A percentile compares a stretch with the other conserved stretches of the same genome.
Evolutionary conservation across 1,284 basidiomycete genomes (phyloP).

Genomic region (Earliella scabrosa): DNA sequence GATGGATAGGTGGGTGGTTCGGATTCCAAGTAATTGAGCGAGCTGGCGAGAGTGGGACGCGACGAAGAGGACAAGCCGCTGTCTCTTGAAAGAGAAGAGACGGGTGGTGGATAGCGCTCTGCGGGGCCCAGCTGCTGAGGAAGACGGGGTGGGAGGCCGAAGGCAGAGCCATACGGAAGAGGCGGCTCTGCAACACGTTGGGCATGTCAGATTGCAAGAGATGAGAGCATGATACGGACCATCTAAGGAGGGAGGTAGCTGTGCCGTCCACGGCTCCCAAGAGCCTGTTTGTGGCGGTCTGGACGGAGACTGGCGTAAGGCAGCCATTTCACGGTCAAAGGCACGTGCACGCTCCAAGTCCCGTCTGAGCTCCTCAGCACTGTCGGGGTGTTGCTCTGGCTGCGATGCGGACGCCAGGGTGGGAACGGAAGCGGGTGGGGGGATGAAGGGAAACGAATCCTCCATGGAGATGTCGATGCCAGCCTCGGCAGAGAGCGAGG

Average conservation of each 20-base stretch:
- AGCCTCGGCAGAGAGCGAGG: neutral
- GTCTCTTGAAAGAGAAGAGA: no score
- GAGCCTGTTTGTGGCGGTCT: neutral
- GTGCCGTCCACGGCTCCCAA: conserved; percentile 2
- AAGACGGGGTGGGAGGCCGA: neutral
- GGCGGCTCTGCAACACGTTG: neutral
- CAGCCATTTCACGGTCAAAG: conserved; percentile 22
- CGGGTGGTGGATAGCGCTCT: no score
- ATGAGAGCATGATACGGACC: neutral
- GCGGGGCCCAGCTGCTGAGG: no score
- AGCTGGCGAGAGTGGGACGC: no score
- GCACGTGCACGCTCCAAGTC: conserved; percentile 17
- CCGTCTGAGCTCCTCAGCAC: conserved; percentile 4
- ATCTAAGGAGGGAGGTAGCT: neutral
- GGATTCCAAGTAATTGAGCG: no score
- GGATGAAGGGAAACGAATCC: neutral
- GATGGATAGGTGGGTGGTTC: no score
- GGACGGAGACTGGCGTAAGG: conserved; percentile 11
- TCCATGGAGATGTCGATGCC: neutral
- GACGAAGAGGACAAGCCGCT: no score
- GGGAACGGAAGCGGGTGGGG: neutral
- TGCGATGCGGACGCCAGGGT: neutral
- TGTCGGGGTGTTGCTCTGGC: neutral
- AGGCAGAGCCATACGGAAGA: neutral
- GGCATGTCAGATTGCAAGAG: neutral